Percentiles rank a stretch among this genome's conserved stretches.
Conservation (phyloP, 75 land plant species). For the Adiantum capillusveneris region DNA sequence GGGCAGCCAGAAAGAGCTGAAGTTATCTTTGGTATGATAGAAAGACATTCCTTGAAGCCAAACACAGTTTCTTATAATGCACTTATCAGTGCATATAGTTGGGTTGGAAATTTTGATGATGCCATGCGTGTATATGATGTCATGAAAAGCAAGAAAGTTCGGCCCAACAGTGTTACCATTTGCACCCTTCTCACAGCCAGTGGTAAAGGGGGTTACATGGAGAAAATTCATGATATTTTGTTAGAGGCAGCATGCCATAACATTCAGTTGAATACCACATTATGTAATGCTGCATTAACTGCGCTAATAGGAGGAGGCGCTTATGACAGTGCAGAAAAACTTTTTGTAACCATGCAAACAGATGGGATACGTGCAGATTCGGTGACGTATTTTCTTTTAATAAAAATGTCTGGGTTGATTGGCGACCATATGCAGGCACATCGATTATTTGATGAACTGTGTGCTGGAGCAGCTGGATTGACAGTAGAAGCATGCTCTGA, state of each 20-base stretch:
- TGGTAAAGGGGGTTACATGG: constrained; percentile 53
- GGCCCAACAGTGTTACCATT: constrained; percentile 73
- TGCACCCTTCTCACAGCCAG: constrained; percentile 82
- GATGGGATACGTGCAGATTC: constrained; percentile 49
- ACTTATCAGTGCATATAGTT: constrained; percentile 81
- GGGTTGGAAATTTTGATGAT: constrained; percentile 53
- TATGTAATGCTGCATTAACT: constrained; percentile 78
- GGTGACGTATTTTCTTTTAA: constrained; percentile 60
- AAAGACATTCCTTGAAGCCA: constrained; percentile 45
- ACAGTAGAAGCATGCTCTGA: constrained; percentile 76
- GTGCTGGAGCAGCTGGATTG: constrained; percentile 33
- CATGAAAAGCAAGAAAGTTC: constrained; percentile 63
- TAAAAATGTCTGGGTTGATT: constrained; percentile 55
- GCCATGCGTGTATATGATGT: constrained; percentile 61
- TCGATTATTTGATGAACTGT: constrained; percentile 54
- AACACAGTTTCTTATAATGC: constrained; percentile 76
- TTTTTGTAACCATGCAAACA: constrained; percentile 52
- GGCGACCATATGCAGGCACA: constrained; percentile 54
- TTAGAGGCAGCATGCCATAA: constrained; percentile 46
- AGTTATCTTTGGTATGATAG: constrained; percentile 64
- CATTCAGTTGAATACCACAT: constrained; percentile 54
- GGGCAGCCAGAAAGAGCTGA: constrained; percentile 69
- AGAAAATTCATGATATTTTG: constrained; percentile 52
- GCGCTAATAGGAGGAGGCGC: constrained; percentile 70
- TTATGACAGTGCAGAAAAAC: constrained; percentile 50